Percentiles rank a stretch among this genome's conserved stretches.
These are phyloP conservation scores for Dimocarpus longan DNA, from an alignment of 345 rosid species.

Conservation along the genomic window DNA sequence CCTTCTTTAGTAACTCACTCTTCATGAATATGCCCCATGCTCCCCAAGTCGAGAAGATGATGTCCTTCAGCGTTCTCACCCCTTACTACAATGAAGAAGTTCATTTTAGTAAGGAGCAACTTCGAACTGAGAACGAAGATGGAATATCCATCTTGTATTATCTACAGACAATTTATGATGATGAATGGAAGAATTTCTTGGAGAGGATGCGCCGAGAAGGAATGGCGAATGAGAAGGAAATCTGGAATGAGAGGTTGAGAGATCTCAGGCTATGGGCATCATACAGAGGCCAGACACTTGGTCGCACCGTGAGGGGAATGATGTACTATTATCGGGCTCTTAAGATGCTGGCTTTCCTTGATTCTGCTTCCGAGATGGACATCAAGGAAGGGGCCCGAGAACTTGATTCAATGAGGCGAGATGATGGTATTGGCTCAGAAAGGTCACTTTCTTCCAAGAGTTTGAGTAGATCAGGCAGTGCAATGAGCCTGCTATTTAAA, in stretches of 20 bases:
- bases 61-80: conserved; percentile 93
- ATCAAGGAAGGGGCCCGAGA: conserved; percentile 73
- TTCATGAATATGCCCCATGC: conserved; percentile 99
- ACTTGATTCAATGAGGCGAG: conserved; percentile 72
- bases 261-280: conserved; percentile 98
- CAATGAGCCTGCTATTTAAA: conserved; percentile 60
- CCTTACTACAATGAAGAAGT: conserved; percentile 96
- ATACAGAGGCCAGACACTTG: conserved; percentile 94
- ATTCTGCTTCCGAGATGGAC: conserved; percentile 97
- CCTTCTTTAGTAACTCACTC: conserved; percentile 94
- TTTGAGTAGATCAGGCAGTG: conserved; percentile 67
- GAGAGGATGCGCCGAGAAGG: conserved; percentile 95
- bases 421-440: conserved; percentile 43
- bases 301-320: conserved; percentile 98
- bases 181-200: conserved; percentile 91
- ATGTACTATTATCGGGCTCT: conserved; percentile 98
- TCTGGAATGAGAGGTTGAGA: conserved; percentile 75
- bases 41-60: conserved; percentile 99
- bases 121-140: conserved; percentile 88
- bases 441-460: conserved; percentile 52
- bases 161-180: conserved; percentile 87
- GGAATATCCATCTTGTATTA: conserved; percentile 90
- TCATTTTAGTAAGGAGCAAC: conserved; percentile 84
- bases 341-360: conserved; percentile 91
- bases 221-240: conserved; percentile 62